A percentile compares a stretch with the other conserved stretches of the same genome.
Evolutionary conservation across 2,329 filamentous ascomycete genomes (phyloP).

Genomic region (Monosporascus sp.): DNA sequence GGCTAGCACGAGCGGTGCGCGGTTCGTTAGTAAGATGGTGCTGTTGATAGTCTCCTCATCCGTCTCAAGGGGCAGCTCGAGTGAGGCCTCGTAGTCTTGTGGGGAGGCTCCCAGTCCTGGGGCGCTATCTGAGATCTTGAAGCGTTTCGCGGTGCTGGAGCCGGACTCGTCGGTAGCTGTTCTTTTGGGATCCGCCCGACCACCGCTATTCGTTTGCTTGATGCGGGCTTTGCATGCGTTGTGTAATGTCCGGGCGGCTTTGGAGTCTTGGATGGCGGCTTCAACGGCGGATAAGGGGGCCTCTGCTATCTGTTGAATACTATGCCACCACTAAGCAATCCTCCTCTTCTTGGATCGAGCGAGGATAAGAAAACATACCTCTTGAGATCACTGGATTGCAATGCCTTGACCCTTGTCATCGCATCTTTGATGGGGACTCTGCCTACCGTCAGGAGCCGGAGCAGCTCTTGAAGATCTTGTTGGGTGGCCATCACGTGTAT

Average conservation of each 20-base stretch:
- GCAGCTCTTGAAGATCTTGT: constrained; percentile 55
- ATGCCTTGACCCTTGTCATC: constrained; percentile 52
- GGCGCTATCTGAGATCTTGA: constrained; percentile 20
- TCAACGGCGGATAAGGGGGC: constrained; percentile 40
- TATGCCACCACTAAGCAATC: constrained; percentile 17
- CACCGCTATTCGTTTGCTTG: constrained; percentile 28
- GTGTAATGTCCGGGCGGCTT: constrained; percentile 45
- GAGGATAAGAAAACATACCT: constrained; percentile 38
- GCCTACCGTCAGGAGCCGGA: constrained; percentile 54
- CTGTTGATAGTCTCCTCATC: constrained; percentile 55
- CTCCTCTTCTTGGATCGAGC: neutral
- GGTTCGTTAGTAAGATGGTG: constrained; percentile 64
- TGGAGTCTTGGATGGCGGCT: constrained; percentile 41
- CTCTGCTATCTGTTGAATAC: constrained; percentile 51
- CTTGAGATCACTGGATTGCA: constrained; percentile 49
- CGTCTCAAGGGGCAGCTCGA: constrained; percentile 52
- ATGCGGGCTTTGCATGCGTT: constrained; percentile 49
- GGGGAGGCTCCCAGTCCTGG: constrained; percentile 36
- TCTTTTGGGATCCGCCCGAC: constrained; percentile 26
- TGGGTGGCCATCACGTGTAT: constrained; percentile 51
- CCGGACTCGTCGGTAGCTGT: constrained; percentile 17
- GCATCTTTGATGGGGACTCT: constrained; percentile 55
- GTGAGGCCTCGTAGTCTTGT: constrained; percentile 56
- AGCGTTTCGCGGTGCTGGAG: constrained; percentile 26
- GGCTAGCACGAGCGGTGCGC: constrained; percentile 76